Conservation (phyloP, 345 rosid species). For the Microcos paniculata region DNA sequence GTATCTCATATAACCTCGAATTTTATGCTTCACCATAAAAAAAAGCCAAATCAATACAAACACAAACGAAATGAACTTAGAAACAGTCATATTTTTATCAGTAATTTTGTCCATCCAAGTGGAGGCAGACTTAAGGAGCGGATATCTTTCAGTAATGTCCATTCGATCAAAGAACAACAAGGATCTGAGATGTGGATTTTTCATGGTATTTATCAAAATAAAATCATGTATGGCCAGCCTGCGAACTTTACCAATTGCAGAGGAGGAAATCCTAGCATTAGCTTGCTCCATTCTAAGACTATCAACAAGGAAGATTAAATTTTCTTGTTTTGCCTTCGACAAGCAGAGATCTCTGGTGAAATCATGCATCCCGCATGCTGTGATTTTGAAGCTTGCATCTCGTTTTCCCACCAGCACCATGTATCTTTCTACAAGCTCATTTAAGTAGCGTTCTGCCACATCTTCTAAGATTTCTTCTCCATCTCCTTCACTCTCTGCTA, state of each 20-base stretch:
- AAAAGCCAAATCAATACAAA: no score
- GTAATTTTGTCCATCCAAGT: no score
- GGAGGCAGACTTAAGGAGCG: no score
- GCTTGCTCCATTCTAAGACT: not conserved
- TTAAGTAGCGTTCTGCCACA: slow-evolving; percentile 23
- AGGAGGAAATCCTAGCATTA: not conserved
- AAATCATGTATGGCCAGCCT: slow-evolving; percentile 27
- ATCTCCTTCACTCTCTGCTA: not conserved
- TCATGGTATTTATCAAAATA: slow-evolving; percentile 8
- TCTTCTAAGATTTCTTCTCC: slow-evolving; percentile 23
- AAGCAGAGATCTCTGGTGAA: slow-evolving; percentile 27
- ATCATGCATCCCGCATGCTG: slow-evolving; percentile 26
- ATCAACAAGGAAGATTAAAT: slow-evolving; percentile 11
- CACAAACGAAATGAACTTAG: no score
- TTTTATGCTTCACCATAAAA: no score
- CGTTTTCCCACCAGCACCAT: slow-evolving; percentile 32
- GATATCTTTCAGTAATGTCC: no score
- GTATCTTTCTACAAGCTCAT: slow-evolving; percentile 30
- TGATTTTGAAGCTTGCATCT: not conserved
- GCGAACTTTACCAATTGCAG: slow-evolving; percentile 12
- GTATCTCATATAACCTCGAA: not conserved
- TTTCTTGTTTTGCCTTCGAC: slow-evolving; percentile 27
- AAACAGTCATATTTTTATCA: no score
- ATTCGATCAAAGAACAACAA: slow-evolving; percentile 31
- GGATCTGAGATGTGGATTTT: slow-evolving; percentile 30